Conservation (phyloP, 2,329 filamentous ascomycete species). For the Scedosporium boydii region DNA sequence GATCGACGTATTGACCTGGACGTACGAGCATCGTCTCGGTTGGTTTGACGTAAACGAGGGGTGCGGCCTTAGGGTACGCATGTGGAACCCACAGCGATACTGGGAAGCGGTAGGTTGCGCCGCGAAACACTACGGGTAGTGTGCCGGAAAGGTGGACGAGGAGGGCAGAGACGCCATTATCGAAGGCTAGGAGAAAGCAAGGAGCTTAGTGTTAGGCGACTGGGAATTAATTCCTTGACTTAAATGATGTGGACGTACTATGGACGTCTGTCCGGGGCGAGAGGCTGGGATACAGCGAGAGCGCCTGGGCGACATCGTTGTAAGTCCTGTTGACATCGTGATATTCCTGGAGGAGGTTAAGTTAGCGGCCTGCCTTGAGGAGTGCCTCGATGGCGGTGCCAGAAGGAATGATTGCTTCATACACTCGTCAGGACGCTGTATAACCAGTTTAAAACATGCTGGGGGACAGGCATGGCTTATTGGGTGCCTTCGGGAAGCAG, state of each 20-base stretch:
- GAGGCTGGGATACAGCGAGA: constrained; percentile 71
- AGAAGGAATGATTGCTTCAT: constrained; percentile 15
- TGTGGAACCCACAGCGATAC: constrained; percentile 90
- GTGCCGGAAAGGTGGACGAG: constrained; percentile 82
- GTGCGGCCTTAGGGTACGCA: constrained; percentile 75
- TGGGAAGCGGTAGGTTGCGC: constrained; percentile 82
- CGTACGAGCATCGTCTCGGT: constrained; percentile 82
- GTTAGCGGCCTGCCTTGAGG: constrained; percentile 6
- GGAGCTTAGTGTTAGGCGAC: constrained; percentile 14
- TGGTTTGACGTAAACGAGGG: constrained; percentile 81
- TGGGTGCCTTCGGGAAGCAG: not conserved
- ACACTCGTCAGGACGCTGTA: constrained; percentile 82
- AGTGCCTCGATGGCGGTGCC: constrained; percentile 7
- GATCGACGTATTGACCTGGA: constrained; percentile 88
- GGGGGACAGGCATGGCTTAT: constrained; percentile 60
- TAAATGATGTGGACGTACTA: constrained; percentile 47
- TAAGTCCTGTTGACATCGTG: constrained; percentile 88
- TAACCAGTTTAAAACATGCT: constrained; percentile 89
- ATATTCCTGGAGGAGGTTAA: constrained; percentile 60
- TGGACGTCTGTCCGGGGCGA: constrained; percentile 88
- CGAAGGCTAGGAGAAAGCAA: constrained; percentile 54
- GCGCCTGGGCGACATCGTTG: constrained; percentile 75
- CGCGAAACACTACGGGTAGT: constrained; percentile 83
- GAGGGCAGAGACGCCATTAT: constrained; percentile 77
- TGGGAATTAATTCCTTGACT: no score